Evolutionary conservation across 352 stramenopile species (phyloP), one percentile per base, ranked within the genome.

Genomic region (Phytophthora cryptogea): DNA sequence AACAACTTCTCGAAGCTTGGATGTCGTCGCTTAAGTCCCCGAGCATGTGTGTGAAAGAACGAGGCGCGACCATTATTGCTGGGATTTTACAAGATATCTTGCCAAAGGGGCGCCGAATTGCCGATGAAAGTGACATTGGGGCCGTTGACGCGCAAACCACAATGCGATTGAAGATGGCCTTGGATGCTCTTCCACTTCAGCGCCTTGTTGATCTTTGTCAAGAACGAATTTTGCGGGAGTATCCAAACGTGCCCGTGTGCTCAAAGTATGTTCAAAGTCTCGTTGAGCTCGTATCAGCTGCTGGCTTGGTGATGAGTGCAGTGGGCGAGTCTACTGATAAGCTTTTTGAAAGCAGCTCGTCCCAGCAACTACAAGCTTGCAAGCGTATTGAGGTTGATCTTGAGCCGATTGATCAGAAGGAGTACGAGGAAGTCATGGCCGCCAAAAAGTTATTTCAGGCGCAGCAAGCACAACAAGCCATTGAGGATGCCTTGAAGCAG

Each of bases 211-310:
- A 84, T 54, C 57, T 97, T 13, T 80, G 81, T 2, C 67, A 89
- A 17, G 85, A 94, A 39, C 87, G 83, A 11, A 79, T 96, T 28
- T 50, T 86, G 10, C 89, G 86, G 39, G 86, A 94, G 20, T 90
- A 89, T 36, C 37, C 80, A 5, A 87, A 89, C 30, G 64, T 91
- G 2, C 86, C 88, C 0, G 80, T 97, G 11, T 89, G 72, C 40
- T 94, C 86, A 2, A 86, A 88, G 41, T 95, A 95, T 43, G 67
- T 97, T 5, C 86, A 97, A 76, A 88, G 82, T 41, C 71, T 97
- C 11, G 61, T 89, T 4, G 89, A 97, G 52, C 66, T 97, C 6
- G 77, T 93, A n/a, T 80, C 88, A 10, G 79, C 82, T 35, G 76
- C 75, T 42, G 82, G 77, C 1, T 71, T 94, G 17, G 83, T 79